Evolutionary conservation across 208 protist genomes (phyloP), one percentile per base, ranked within the genome.

Genomic region (Acanthamoeba divionensis): DNA sequence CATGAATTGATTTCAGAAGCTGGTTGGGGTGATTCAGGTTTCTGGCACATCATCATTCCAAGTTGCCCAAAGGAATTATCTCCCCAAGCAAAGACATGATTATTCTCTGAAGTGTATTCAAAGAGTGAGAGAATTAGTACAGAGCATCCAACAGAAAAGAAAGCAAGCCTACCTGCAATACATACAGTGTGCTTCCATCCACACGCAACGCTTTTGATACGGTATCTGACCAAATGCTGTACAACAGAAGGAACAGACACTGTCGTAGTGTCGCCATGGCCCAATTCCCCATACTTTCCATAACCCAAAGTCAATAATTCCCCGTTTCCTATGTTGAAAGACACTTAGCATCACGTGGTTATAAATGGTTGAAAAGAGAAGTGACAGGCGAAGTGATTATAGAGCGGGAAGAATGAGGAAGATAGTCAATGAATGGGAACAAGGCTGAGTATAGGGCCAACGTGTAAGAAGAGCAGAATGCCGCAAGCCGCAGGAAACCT

Each of bases 61-160:
- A 83, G 52, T 26, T 83, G 73, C 1, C 73, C 73, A 41, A 50
- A 36, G 1, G 73, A 33, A 26, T 83, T 83, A 36, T 83, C 73
- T 13, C 73, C 73, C 73, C 73, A 83, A 5, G 47, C 31, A 6
- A 63, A 63, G n/a, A 83, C 48, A 8, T 6, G 15, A 0, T 54
- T 41, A 8, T 83, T 29, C 5, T 33, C 73, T 55, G 21, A 9
- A 9, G 21, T 5, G 5, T 60, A 15, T 1, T 8, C n/a, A 67
- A 45, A 18, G 18, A 7, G 2, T 36, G 9, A 4, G 24, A n/a
- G 55, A 8, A n/a, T 63, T 63, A 26, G 8, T 63, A 10, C 6
- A 8, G 31, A 26, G 55, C 6, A 26, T 33, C 1, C 8, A 8
- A 8, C 6, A 26, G 55, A 8, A 26, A 63, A 8, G 4, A 8